Percentiles rank a stretch among this genome's conserved stretches.
Conservation (phyloP, 371 early-diverging fungal genomes). For the Umbelopsis sp. region DNA sequence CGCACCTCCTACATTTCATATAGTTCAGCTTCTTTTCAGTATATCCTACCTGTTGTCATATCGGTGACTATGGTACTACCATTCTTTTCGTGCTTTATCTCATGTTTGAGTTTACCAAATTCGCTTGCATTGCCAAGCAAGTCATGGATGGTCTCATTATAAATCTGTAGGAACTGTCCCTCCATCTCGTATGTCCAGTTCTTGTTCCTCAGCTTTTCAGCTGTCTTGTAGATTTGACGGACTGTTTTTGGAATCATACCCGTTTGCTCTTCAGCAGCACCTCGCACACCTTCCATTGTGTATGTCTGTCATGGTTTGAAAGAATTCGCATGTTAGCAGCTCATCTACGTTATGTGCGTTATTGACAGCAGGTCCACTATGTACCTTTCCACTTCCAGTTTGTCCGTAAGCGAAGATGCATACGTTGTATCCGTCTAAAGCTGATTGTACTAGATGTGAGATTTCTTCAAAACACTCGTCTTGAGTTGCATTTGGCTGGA, state of each 20-base stretch:
- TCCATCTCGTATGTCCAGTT: constrained; percentile 91
- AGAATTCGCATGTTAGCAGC: neutral
- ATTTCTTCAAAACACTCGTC: constrained; percentile 92
- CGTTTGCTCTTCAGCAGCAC: constrained; percentile 38
- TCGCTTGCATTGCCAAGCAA: constrained; percentile 62
- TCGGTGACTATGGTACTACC: constrained; percentile 84
- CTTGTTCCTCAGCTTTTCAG: constrained; percentile 71
- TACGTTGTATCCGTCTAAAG: constrained; percentile 97
- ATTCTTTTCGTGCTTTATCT: constrained; percentile 77
- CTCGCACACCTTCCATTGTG: constrained; percentile 80
- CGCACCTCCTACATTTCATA: neutral
- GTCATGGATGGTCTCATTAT: constrained; percentile 95
- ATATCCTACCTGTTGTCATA: constrained; percentile 59
- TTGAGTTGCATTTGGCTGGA: constrained; percentile 70
- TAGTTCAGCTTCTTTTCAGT: neutral
- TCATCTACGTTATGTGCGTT: neutral
- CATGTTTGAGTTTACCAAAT: constrained; percentile 68
- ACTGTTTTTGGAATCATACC: constrained; percentile 95
- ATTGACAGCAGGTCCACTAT: neutral
- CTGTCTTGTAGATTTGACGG: constrained; percentile 80
- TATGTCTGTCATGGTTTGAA: constrained; percentile 50
- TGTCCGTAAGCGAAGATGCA: constrained; percentile 99
- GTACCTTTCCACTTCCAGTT: constrained; percentile 96
- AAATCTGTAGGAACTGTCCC: constrained; percentile 93
- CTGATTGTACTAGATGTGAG: constrained; percentile 93